Evolutionary conservation across 2,329 filamentous ascomycete genomes (phyloP), one percentile per base, ranked within the genome.

Genomic region (Penicillium sp.): DNA sequence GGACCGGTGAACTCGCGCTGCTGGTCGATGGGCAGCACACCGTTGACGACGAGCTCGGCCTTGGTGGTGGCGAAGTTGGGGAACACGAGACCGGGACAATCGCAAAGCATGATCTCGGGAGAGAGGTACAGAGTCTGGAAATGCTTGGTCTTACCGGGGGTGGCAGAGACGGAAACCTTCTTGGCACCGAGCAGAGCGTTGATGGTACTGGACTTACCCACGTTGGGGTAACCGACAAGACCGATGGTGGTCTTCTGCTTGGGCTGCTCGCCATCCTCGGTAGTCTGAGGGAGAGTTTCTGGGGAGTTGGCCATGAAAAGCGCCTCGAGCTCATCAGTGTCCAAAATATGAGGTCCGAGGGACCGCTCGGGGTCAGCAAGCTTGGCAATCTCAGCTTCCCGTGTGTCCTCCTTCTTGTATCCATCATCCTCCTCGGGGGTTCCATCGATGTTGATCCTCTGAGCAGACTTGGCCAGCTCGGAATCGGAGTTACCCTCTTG

Each of bases 181-280:
- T 97, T 99, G 52, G 94, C 88, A 47, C 95, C 95, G 55, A 97
- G 92, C n/a, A 99, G 84, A 40, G 94, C 93, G 78, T 99, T 99
- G 82, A 99, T 99, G 14, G 94, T 99, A 46, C 92, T 97, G 1
- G 95, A 99, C 78, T 99, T 99, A 77, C 94, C 94, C 60, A 99
- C 94, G 78, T 99, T 99, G 68, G 94, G 94, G 76, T 99, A 99
- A 55, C 94, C 94, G 36, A 99, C 94, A 18, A 99, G 81, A 65
- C 94, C 94, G 63, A 99, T 94, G 61, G 91, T 87, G 4, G 92
- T 88, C 74, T 95, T 97, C 50, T 81, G 76, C 55, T 77, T 79
- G 38, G 60, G 36, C 13, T 77, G 71, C 42, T 71, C 65, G 24
- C 81, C 78, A 1, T 79, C 72, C 52, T 80, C 76, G 7, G 77